Base-by-base conservation (phyloP, 768 basidiomycete species). In the Amyloporia xantha region DNA sequence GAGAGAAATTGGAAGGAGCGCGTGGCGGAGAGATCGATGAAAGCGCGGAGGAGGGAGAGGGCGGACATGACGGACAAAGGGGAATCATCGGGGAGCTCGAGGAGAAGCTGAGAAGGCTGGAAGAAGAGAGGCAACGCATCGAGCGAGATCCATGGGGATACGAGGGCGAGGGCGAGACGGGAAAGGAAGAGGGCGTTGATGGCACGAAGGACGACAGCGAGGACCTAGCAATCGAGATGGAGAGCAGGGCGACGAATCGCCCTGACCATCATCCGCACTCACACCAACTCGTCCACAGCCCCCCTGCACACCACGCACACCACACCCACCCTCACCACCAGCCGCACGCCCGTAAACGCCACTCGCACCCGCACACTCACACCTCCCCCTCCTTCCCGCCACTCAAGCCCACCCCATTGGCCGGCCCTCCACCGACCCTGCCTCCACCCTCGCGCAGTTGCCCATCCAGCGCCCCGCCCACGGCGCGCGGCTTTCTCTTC, bases 11-110 rank as follows among this genome's bases (percentile, higher is more conserved):
- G 44, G 84, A 86, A 59, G 44, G 44, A 24, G 21, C 42, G 3
- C 9, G 86, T 89, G 7, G 78, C 86, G 1, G 88, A 89, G 36
- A 91, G 87, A 0, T 87, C 89, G 20, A 88, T 87, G 46, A 91
- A 81, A 70, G 91, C 89, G 38, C 79, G 75, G n/a, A n/a, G n/a
- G 35, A 89, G 83, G 13, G 75, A 67, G n/a, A 91, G 76, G 2
- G 78, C 74, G n/a, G 90, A 69, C n/a, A n/a, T n/a, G n/a, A n/a
- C n/a, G n/a, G n/a, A n/a, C n/a, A n/a, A n/a, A 27, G 79, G 79
- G 37, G 83, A 80, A 5, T 75, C 12, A 70, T 91, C 15, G 74
- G 74, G 1, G 86, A 86, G 51, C 71, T 91, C 36, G 86, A 88
- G 64, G 74, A 77, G 42, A 78, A 82, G 62, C 68, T 91, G 37